Base-by-base conservation (phyloP, 768 basidiomycete species). In the Lactifluus echinatus region DNA sequence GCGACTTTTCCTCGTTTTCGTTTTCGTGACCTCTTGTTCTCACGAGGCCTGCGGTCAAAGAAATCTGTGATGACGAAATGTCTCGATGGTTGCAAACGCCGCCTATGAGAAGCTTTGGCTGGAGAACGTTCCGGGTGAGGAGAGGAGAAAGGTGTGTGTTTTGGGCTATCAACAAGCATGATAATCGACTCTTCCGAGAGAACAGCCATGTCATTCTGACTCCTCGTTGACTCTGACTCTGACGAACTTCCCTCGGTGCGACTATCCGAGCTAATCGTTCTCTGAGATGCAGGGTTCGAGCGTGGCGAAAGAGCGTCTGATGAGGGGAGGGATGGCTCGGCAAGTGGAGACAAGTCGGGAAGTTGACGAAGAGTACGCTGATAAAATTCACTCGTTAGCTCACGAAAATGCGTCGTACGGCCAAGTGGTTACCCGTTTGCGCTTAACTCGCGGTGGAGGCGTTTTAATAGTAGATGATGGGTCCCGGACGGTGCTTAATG, bases 11-110 rank as follows among this genome's bases (percentile, higher is more conserved):
- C 31, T 4, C 42, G 58, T 26, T 40, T 24, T 4, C 42, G 58
- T 26, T 40, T 54, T 50, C 47, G 53, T 14, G 26, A 15, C n/a
- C 28, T 39, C 53, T 31, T 45, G 14, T 19, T 37, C 36, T 50
- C 34, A 24, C 34, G 42, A n/a, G 19, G 42, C 4, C 17, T 19
- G 31, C 48, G 48, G 46, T 24, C 19, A 11, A 59, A 55, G 37
- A 45, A 59, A 42, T 55, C 53, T 0, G 58, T 59, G n/a, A 59
- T 59, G 8, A 59, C 58, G 3, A 47, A 48, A 19, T 45, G 31
- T 19, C 12, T 36, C 19, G 53, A 55, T 10, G 53, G 49, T 11
- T 29, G 47, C 10, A 47, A 39, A 43, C 59, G 29, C 19, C 52
- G 50, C 24, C 47, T 49, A 37, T 42, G 40, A 21, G 33, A 10